Percentiles rank a stretch among this genome's conserved stretches.
Conservation (phyloP, 176 grass and related monocot species). For the Oryza meridionalis region DNA sequence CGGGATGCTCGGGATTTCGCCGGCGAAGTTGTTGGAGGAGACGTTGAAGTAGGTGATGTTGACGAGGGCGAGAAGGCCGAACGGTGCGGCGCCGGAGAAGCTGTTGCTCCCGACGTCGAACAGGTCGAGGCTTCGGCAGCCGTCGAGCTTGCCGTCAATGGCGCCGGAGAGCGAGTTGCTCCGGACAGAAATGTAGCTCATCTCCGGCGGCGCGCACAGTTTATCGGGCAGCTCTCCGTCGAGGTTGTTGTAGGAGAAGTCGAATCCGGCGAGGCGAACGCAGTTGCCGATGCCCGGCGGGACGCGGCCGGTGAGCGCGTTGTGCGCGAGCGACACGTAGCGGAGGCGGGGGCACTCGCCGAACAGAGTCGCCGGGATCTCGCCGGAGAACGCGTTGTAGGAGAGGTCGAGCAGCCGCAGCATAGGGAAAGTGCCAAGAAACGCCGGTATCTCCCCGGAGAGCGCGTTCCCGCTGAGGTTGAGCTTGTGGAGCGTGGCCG, state of each 20-base stretch:
- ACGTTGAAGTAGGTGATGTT: constrained; percentile 72
- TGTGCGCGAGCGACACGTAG: constrained; percentile 65
- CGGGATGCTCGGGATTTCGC: constrained; percentile 49
- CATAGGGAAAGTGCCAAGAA: constrained; percentile 49
- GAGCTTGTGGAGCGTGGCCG: constrained; percentile 56
- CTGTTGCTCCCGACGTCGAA: constrained; percentile 67
- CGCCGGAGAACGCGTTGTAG: constrained; percentile 61
- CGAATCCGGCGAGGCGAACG: constrained; percentile 54
- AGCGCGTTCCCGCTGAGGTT: constrained; percentile 61
- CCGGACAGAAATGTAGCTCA: constrained; percentile 59
- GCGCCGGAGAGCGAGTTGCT: constrained; percentile 59
- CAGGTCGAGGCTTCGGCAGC: constrained; percentile 52
- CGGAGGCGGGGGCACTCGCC: constrained; percentile 51
- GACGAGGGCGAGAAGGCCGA: constrained; percentile 40
- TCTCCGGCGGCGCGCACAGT: constrained; percentile 50
- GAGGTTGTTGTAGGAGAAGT: constrained; percentile 68
- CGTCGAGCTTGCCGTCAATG: constrained; percentile 51
- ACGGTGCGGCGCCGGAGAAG: constrained; percentile 56
- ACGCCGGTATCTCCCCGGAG: constrained; percentile 47
- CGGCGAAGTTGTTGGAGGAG: constrained; percentile 60
- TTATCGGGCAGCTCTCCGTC: constrained; percentile 55
- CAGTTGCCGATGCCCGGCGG: constrained; percentile 56
- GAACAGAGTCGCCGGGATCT: constrained; percentile 54
- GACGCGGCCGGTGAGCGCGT: constrained; percentile 50
- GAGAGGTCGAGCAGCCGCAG: constrained; percentile 68